phyloP scores from a whole-genome alignment of 2,329 filamentous ascomycete species.

The Trichoderma aggressivum region DNA sequence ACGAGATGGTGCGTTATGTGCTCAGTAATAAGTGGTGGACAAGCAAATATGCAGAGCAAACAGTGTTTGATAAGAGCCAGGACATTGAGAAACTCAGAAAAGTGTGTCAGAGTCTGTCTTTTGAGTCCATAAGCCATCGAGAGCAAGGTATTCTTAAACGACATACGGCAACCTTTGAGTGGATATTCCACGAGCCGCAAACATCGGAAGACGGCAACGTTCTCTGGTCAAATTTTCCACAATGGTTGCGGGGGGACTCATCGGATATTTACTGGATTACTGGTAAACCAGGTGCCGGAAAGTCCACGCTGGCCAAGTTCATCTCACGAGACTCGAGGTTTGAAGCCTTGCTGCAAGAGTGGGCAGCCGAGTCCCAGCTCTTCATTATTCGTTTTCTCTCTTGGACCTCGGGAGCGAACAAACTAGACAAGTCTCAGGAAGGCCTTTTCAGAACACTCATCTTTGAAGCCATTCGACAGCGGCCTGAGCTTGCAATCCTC shows the following conservation, averaged over 20 bases:
- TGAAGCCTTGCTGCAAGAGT: not conserved
- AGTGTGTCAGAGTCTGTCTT: not conserved
- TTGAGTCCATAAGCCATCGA: not conserved
- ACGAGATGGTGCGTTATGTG: not conserved
- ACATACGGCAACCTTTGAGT: not conserved
- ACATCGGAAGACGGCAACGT: not conserved
- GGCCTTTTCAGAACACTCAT: not conserved
- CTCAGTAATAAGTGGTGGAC: not conserved
- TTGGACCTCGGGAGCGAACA: not conserved
- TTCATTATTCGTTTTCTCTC: not conserved
- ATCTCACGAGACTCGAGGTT: not conserved
- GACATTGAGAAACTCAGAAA: not conserved
- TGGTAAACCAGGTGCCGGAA: not conserved
- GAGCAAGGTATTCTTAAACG: not conserved
- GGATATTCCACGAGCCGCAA: not conserved
- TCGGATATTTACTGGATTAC: not conserved
- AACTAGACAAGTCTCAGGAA: not conserved
- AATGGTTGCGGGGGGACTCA: accelerated
- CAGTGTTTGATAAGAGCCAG: accelerated
- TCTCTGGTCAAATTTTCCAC: not conserved
- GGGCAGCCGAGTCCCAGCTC: not conserved
- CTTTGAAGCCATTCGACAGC: not conserved
- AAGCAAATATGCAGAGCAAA: not conserved
- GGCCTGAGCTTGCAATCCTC: not conserved
- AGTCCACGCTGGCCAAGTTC: not conserved